A percentile compares a stretch with the other conserved stretches of the same genome.
These are phyloP conservation scores for Vigna nakashimae DNA, from an alignment of 306 rosid species.

Conservation along the genomic window DNA sequence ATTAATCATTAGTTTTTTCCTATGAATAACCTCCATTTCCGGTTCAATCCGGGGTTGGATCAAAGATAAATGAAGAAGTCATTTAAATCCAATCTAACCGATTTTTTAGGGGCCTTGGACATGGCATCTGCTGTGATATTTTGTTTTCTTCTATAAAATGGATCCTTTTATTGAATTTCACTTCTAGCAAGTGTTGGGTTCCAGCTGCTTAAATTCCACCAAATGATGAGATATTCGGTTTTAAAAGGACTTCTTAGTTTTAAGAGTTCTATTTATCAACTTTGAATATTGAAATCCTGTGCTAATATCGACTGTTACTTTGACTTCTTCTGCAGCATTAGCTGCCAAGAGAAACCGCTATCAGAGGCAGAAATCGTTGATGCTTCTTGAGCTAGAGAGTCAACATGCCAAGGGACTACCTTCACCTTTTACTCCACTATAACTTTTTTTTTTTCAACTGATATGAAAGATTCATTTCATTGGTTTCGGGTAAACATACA, in stretches of 20 bases:
- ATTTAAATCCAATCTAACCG: background rate
- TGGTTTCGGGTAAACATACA: constrained; percentile 45
- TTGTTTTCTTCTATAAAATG: background rate
- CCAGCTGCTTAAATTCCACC: background rate
- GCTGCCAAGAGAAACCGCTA: constrained; percentile 89
- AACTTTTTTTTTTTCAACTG: constrained; percentile 2
- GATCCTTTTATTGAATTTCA: background rate
- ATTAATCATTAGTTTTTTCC: background rate
- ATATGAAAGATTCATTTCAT: constrained; percentile 35
- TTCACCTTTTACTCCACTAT: constrained; percentile 65
- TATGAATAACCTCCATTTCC: constrained; percentile 1
- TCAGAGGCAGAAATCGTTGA: constrained; percentile 90
- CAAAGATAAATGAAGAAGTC: constrained; percentile 4
- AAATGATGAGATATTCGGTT: constrained; percentile 4
- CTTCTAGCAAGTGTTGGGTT: background rate
- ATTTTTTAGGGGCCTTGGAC: background rate
- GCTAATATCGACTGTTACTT: constrained; percentile 4
- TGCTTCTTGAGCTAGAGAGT: constrained; percentile 94
- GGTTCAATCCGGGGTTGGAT: constrained; percentile 27
- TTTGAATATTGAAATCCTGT: constrained; percentile 12
- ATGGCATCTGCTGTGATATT: background rate
- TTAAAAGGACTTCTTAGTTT: background rate
- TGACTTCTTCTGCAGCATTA: constrained; percentile 68
- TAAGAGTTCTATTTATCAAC: background rate
- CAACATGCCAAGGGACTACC: constrained; percentile 90